phyloP scores from a whole-genome alignment of 129 eudicot genomes.

The Pulicaria dysenterica region DNA sequence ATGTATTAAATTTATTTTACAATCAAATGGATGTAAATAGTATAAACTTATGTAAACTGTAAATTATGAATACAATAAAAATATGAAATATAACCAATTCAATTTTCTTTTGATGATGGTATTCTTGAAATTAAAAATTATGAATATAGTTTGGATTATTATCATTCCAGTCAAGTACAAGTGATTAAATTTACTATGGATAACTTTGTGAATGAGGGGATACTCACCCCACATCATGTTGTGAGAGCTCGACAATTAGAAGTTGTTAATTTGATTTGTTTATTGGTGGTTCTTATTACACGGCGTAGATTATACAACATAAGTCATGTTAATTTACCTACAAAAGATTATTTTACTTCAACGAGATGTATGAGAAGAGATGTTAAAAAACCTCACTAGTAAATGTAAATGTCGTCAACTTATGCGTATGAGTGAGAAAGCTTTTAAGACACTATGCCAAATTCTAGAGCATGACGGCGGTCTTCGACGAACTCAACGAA shows the following conservation, averaged over 20 bases:
- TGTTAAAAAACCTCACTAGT: background rate
- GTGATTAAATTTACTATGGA: background rate
- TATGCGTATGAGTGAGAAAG: slow-evolving; percentile 11
- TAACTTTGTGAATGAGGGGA: background rate
- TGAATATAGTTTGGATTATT: too few relatives aligned
- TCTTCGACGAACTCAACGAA: too few relatives aligned
- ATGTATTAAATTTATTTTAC: too few relatives aligned
- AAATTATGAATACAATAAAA: too few relatives aligned
- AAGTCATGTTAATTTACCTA: background rate
- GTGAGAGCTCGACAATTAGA: background rate
- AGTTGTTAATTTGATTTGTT: background rate
- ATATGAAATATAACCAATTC: too few relatives aligned
- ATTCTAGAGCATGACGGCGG: background rate
- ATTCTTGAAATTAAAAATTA: too few relatives aligned
- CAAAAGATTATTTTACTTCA: background rate
- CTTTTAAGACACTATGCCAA: background rate
- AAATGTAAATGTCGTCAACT: slow-evolving; percentile 3
- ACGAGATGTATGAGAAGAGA: background rate
- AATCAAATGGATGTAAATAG: too few relatives aligned
- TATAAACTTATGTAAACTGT: too few relatives aligned
- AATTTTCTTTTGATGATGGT: too few relatives aligned
- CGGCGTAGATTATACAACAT: background rate
- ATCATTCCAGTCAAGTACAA: too few relatives aligned
- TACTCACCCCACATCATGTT: background rate
- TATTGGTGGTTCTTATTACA: background rate